Evolutionary conservation across 768 basidiomycete species (phyloP).

Genomic region (Auriscalpium vulgare): DNA sequence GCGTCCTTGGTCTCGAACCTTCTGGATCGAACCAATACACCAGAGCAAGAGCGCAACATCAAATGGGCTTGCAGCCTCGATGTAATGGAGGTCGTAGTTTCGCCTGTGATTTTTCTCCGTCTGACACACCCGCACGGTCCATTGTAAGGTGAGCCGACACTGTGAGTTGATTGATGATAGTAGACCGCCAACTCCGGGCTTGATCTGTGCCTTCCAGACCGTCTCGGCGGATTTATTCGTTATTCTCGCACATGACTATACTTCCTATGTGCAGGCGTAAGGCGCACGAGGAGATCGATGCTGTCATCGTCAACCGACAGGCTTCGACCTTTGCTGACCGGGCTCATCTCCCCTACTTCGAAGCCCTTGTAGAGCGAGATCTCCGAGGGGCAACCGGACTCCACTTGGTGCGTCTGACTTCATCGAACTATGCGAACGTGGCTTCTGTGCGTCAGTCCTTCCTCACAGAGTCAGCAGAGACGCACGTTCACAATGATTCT

Average conservation of each 20-base stretch:
- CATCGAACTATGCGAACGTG: background rate
- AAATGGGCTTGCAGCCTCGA: slow-evolving; percentile 10
- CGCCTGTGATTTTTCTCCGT: background rate
- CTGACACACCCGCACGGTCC: background rate
- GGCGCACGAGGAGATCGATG: slow-evolving; percentile 21
- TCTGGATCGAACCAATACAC: background rate
- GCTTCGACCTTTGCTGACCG: slow-evolving; percentile 20
- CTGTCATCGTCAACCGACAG: slow-evolving; percentile 17
- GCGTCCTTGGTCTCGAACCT: slow-evolving; percentile 3
- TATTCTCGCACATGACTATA: slow-evolving; percentile 13
- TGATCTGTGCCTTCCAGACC: background rate
- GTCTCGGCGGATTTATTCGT: slow-evolving; percentile 2
- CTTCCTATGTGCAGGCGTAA: slow-evolving; percentile 12
- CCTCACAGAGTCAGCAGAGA: slow-evolving; percentile 2
- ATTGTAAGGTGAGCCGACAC: slow-evolving; percentile 2
- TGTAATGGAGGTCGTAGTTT: slow-evolving; percentile 7
- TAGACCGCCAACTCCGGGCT: no score
- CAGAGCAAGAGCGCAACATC: slow-evolving; percentile 7
- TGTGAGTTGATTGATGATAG: background rate
- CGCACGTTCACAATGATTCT: slow-evolving; percentile 9
- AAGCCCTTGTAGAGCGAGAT: slow-evolving; percentile 20
- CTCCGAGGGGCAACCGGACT: slow-evolving; percentile 3
- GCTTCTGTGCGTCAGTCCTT: background rate
- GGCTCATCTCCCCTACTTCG: slow-evolving; percentile 21
- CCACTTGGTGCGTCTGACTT: background rate